Percentiles rank a stretch among this genome's conserved stretches.
Evolutionary conservation across 108 stramenopile species (phyloP).

Genomic region (Epithemia pelagica): DNA sequence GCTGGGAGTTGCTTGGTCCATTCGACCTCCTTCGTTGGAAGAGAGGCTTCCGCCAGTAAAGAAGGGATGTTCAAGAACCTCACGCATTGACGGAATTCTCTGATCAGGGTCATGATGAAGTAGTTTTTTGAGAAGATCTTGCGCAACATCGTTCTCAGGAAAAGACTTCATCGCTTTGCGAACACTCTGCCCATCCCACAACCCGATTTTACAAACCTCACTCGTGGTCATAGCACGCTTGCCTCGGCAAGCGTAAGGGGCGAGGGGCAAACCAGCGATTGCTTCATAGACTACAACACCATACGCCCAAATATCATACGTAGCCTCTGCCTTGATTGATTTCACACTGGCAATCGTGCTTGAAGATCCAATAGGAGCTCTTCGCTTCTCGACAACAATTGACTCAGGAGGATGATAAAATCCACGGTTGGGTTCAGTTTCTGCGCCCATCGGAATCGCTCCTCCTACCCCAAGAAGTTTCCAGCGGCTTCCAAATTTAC

Average conservation of each 20-base stretch:
- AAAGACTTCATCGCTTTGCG: slow-evolving; percentile 56
- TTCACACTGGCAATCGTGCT: slow-evolving; percentile 51
- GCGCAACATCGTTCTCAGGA: slow-evolving; percentile 40
- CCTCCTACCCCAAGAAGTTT: slow-evolving; percentile 84
- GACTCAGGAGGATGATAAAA: slow-evolving; percentile 87
- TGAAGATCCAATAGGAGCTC: slow-evolving; percentile 54
- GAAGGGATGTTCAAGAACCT: slow-evolving; percentile 73
- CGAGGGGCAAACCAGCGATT: slow-evolving; percentile 63
- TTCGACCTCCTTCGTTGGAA: background rate
- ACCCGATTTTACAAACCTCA: slow-evolving; percentile 70
- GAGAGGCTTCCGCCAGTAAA: slow-evolving; percentile 32
- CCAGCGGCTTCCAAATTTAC: slow-evolving; percentile 82
- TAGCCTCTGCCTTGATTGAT: slow-evolving; percentile 55
- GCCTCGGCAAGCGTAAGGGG: slow-evolving; percentile 76
- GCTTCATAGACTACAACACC: slow-evolving; percentile 79
- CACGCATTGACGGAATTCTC: slow-evolving; percentile 52
- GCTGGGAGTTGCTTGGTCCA: slow-evolving; percentile 2
- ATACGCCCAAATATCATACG: slow-evolving; percentile 83
- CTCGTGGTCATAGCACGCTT: slow-evolving; percentile 67
- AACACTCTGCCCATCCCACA: slow-evolving; percentile 76
- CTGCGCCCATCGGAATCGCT: slow-evolving; percentile 55
- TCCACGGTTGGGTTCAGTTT: slow-evolving; percentile 74
- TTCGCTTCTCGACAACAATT: slow-evolving; percentile 55
- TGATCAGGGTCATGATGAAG: slow-evolving; percentile 67
- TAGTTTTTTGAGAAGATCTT: slow-evolving; percentile 50